A percentile compares a stretch with the other conserved stretches of the same genome.
Evolutionary conservation across 306 rosid species (phyloP).

Genomic region (Medicago arabica): DNA sequence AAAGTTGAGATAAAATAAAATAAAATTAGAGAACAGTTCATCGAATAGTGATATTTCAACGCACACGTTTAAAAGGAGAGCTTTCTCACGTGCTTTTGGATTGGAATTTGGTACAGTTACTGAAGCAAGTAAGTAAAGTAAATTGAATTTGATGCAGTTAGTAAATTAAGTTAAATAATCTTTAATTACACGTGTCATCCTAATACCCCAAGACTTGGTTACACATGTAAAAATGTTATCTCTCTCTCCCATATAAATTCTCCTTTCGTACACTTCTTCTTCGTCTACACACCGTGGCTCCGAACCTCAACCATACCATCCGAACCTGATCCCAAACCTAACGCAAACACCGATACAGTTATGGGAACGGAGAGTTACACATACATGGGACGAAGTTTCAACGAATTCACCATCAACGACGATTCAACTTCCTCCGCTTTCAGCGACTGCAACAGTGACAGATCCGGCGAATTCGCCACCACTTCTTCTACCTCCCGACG

Average conservation of each 20-base stretch:
- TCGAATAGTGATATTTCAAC: no score
- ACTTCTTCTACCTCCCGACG: conserved; percentile 68
- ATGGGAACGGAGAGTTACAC: conserved; percentile 66
- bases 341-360: neutral
- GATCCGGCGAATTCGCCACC: conserved; percentile 88
- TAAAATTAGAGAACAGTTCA: no score
- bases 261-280: neutral
- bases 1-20: no score
- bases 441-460: conserved; percentile 94
- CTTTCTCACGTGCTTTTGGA: no score
- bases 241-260: conserved; percentile 22
- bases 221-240: conserved; percentile 53
- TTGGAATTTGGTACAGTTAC: no score
- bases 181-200: conserved; percentile 62
- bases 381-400: conserved; percentile 64
- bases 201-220: conserved; percentile 18
- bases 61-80: no score
- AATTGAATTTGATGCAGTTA: no score
- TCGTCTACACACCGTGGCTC: neutral
- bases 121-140: no score
- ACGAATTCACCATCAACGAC: conserved; percentile 60
- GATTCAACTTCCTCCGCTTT: conserved; percentile 81
- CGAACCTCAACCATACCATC: neutral
- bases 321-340: conserved; percentile 10
- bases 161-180: neutral